Conservation (phyloP, 2,329 filamentous ascomycete genomes). For the Paraphaeosphaeria sporulosa region DNA sequence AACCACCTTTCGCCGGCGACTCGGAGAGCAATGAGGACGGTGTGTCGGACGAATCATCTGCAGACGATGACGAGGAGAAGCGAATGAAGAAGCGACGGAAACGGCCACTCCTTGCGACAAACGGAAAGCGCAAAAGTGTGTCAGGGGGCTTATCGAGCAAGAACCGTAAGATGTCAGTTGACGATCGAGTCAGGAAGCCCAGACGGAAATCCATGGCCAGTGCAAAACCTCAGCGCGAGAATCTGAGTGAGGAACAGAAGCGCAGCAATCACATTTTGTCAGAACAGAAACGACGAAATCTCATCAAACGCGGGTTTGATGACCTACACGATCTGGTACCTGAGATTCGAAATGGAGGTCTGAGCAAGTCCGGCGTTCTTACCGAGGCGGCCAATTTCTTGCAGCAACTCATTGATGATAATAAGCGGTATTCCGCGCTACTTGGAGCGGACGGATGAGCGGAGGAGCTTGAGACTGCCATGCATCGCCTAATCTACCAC, state of each 20-base stretch:
- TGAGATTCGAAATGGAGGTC: constrained; percentile 73
- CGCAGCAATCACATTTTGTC: constrained; percentile 86
- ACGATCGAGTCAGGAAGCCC: constrained; percentile 34
- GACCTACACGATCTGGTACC: constrained; percentile 81
- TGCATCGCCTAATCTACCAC: background rate
- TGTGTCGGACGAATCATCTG: constrained; percentile 33
- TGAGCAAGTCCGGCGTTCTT: constrained; percentile 84
- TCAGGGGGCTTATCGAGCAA: constrained; percentile 27
- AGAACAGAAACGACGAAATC: constrained; percentile 83
- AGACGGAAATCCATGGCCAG: constrained; percentile 34
- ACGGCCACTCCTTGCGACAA: constrained; percentile 14
- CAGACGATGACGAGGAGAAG: constrained; percentile 31
- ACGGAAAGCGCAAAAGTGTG: constrained; percentile 32
- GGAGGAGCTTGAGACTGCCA: background rate
- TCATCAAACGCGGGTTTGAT: constrained; percentile 84
- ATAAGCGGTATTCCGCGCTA: constrained; percentile 46
- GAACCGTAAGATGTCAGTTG: constrained; percentile 28
- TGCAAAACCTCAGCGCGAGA: constrained; percentile 55
- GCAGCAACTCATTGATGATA: constrained; percentile 74
- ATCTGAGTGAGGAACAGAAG: constrained; percentile 80
- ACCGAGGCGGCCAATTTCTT: constrained; percentile 79
- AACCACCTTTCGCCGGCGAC: constrained; percentile 11
- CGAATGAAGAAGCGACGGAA: constrained; percentile 38
- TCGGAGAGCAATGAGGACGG: constrained; percentile 29
- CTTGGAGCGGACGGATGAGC: constrained; percentile 3